Percentiles rank a stretch among this genome's conserved stretches.
Evolutionary conservation across 2,329 filamentous ascomycete species (phyloP).

Genomic region (Westerdykella ornata): DNA sequence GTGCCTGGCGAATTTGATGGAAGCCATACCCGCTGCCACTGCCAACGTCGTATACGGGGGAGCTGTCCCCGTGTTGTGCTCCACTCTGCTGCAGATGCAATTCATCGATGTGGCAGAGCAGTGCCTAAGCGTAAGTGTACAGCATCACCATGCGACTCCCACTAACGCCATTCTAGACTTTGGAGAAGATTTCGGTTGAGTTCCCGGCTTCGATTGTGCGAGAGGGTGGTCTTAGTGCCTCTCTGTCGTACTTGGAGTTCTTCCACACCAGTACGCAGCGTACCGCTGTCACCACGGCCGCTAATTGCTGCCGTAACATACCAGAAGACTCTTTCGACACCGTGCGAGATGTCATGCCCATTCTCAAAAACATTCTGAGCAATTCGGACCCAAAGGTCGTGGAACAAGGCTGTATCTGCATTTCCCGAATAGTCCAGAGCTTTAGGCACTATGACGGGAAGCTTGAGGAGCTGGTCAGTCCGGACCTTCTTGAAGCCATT

Average conservation of each 20-base stretch:
- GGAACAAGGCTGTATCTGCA: constrained; percentile 91
- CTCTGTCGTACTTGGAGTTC: constrained; percentile 91
- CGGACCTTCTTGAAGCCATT: constrained; percentile 77
- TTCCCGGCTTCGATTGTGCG: constrained; percentile 93
- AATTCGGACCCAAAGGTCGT: constrained; percentile 96
- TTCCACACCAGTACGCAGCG: constrained; percentile 95
- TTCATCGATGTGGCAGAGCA: constrained; percentile 98
- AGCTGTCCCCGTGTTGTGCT: constrained; percentile 87
- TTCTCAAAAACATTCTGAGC: constrained; percentile 76
- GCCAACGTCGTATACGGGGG: constrained; percentile 97
- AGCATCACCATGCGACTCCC: not conserved
- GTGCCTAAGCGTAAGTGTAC: constrained; percentile 63
- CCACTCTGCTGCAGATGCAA: constrained; percentile 90
- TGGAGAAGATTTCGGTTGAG: constrained; percentile 96
- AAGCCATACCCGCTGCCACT: constrained; percentile 84
- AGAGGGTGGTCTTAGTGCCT: constrained; percentile 92
- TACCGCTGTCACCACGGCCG: constrained; percentile 92
- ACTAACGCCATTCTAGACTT: constrained; percentile 48
- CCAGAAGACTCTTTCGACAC: constrained; percentile 88
- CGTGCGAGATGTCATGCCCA: constrained; percentile 93
- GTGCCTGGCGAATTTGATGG: constrained; percentile 95
- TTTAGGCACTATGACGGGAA: constrained; percentile 85
- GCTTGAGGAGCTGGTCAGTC: constrained; percentile 85
- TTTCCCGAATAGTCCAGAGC: constrained; percentile 92
- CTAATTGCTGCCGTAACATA: constrained; percentile 96